phyloP scores from a whole-genome alignment of 2,329 filamentous ascomycete genomes.

The Xylaria sp. region DNA sequence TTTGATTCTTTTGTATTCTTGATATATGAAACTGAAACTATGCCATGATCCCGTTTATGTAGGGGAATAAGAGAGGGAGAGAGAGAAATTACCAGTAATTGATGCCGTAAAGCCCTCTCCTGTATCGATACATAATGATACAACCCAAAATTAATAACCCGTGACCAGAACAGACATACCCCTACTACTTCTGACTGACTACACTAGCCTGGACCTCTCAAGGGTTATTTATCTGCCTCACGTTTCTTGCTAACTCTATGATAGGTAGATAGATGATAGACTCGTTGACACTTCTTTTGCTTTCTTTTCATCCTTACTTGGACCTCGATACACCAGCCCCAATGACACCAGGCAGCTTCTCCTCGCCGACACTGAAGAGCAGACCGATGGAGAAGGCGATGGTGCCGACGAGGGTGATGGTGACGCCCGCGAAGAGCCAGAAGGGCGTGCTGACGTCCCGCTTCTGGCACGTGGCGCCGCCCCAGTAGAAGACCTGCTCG shows the following conservation, averaged over 20 bases:
- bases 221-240: slow-evolving; percentile 15
- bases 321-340: slow-evolving; percentile 86
- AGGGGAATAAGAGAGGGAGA: background rate
- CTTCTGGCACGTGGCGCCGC: slow-evolving; percentile 88
- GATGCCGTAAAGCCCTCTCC: slow-evolving; percentile 15
- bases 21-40: slow-evolving; percentile 26
- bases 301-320: slow-evolving; percentile 62
- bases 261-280: slow-evolving; percentile 6
- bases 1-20: slow-evolving; percentile 22
- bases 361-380: slow-evolving; percentile 84
- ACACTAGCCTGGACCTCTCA: background rate
- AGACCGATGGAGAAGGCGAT: slow-evolving; percentile 78
- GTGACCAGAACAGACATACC: background rate
- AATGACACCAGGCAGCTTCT: slow-evolving; percentile 92
- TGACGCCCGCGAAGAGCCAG: slow-evolving; percentile 84
- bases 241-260: background rate
- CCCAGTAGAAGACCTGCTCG: slow-evolving; percentile 74
- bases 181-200: background rate
- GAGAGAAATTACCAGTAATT: slow-evolving; percentile 23
- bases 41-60: slow-evolving; percentile 38
- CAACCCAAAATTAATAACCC: slow-evolving; percentile 33
- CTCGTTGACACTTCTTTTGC: background rate
- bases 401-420: slow-evolving; percentile 74
- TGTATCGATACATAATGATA: slow-evolving; percentile 40
- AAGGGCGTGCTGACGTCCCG: slow-evolving; percentile 89